These are phyloP conservation scores for Cryptococcus neoformans DNA, from an alignment of 1,284 basidiomycete species.

Conservation along the genomic window DNA sequence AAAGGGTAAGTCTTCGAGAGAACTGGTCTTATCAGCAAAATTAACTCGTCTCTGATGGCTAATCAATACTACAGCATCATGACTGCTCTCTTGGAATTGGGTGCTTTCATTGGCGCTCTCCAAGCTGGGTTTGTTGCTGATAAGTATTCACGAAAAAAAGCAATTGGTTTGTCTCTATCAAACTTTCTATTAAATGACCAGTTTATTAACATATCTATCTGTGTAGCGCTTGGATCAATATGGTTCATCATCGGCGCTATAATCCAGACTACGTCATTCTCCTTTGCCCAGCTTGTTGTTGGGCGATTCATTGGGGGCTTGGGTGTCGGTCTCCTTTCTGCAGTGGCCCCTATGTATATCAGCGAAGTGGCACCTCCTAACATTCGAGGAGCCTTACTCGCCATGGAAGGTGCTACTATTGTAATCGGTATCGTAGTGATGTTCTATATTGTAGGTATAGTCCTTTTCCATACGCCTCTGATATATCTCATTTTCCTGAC, in stretches of 20 bases:
- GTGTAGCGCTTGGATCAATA: slow-evolving; percentile 17
- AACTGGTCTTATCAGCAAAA: no score
- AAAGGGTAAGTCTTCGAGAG: slow-evolving; percentile 13
- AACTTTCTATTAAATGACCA: no score
- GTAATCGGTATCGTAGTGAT: slow-evolving; percentile 54
- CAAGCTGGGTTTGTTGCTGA: slow-evolving; percentile 31
- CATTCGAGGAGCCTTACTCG: slow-evolving; percentile 71
- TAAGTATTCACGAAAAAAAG: slow-evolving; percentile 16
- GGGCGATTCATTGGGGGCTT: slow-evolving; percentile 30
- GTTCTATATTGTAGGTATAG: slow-evolving; percentile 15
- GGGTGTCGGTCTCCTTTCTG: slow-evolving; percentile 39
- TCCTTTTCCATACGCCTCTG: background rate
- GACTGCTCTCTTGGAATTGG: slow-evolving; percentile 39
- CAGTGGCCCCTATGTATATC: slow-evolving; percentile 46
- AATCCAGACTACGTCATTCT: slow-evolving; percentile 32
- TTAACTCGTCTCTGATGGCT: background rate
- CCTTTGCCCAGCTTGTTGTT: slow-evolving; percentile 21
- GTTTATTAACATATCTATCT: background rate
- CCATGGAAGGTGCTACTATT: slow-evolving; percentile 70
- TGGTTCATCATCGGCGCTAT: slow-evolving; percentile 29
- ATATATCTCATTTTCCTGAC: no score
- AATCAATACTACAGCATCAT: slow-evolving; percentile 13
- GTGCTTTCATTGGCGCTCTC: slow-evolving; percentile 36
- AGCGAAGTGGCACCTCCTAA: slow-evolving; percentile 36
- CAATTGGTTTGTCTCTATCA: no score